Percentiles rank a stretch among this genome's conserved stretches.
phyloP scores from a whole-genome alignment of 345 rosid species.

The Abelmoschus esculentus region DNA sequence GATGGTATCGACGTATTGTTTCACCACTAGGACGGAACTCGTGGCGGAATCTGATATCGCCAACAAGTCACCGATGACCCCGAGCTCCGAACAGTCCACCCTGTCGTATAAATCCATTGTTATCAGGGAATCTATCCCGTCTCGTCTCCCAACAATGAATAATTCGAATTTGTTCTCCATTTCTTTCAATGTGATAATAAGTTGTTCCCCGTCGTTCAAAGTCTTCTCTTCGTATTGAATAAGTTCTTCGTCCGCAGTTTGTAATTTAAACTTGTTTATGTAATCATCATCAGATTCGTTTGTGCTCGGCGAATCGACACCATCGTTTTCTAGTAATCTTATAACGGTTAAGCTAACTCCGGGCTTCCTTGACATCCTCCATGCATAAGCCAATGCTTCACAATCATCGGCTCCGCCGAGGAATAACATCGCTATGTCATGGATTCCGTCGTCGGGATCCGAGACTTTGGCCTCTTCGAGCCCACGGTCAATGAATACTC shows the following conservation, averaged over 20 bases:
- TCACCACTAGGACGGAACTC: constrained; percentile 77
- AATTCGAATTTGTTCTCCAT: constrained; percentile 63
- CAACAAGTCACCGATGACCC: constrained; percentile 76
- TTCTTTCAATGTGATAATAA: constrained; percentile 52
- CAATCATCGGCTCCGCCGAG: constrained; percentile 81
- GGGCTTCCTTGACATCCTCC: constrained; percentile 71
- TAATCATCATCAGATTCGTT: constrained; percentile 39
- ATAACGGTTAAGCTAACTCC: constrained; percentile 52
- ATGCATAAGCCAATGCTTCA: constrained; percentile 71
- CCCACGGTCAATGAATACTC: constrained; percentile 79
- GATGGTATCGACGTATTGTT: constrained; percentile 31
- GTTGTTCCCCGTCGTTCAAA: constrained; percentile 64
- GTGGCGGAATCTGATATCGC: constrained; percentile 74
- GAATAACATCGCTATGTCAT: constrained; percentile 59
- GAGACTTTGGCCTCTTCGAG: constrained; percentile 41
- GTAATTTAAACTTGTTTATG: constrained; percentile 41
- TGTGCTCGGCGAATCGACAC: not conserved
- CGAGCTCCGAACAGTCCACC: constrained; percentile 94
- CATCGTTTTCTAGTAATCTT: constrained; percentile 26
- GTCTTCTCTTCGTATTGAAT: constrained; percentile 41
- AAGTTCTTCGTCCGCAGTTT: constrained; percentile 31
- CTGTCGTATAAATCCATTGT: constrained; percentile 70
- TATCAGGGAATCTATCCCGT: constrained; percentile 55
- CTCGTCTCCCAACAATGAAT: constrained; percentile 79
- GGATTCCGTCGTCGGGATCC: constrained; percentile 44